A percentile compares a stretch with the other conserved stretches of the same genome.
These are phyloP conservation scores for Cladophialophora yegresii DNA, from an alignment of 2,329 filamentous ascomycete genomes.

Conservation along the genomic window DNA sequence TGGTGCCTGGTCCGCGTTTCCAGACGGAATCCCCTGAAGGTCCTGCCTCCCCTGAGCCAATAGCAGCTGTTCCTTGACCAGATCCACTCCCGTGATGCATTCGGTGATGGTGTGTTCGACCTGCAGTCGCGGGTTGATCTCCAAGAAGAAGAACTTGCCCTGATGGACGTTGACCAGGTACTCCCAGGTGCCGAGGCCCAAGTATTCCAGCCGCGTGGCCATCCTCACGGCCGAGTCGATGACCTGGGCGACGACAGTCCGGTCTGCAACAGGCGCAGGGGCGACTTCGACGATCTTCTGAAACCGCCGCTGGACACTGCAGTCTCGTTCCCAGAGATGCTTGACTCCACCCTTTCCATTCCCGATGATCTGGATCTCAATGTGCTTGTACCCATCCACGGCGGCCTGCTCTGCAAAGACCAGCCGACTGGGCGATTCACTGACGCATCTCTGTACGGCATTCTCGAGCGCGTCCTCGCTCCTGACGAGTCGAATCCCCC, in stretches of 20 bases:
- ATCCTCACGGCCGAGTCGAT: conserved; percentile 58
- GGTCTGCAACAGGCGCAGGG: conserved; percentile 54
- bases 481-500: conserved; percentile 60
- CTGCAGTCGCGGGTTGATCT: conserved; percentile 63
- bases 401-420: conserved; percentile 65
- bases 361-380: conserved; percentile 64
- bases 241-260: conserved; percentile 51
- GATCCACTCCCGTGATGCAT: conserved; percentile 55
- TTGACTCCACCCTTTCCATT: conserved; percentile 56
- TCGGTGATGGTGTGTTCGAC: conserved; percentile 66
- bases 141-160: conserved; percentile 59
- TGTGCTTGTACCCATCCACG: conserved; percentile 61
- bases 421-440: conserved; percentile 60
- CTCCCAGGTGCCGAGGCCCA: conserved; percentile 65
- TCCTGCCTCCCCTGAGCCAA: conserved; percentile 54
- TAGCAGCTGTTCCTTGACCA: conserved; percentile 58
- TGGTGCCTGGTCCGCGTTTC: conserved; percentile 41
- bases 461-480: conserved; percentile 49
- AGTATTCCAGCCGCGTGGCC: conserved; percentile 55
- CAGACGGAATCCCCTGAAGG: conserved; percentile 43
- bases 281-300: conserved; percentile 64
- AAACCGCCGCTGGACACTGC: conserved; percentile 61
- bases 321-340: conserved; percentile 63
- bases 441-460: conserved; percentile 54
- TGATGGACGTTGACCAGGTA: conserved; percentile 59